Evolutionary conservation across 1,139 yeast genomes (phyloP).

Genomic region (Hyphopichia wangnamkhiaoensis): DNA sequence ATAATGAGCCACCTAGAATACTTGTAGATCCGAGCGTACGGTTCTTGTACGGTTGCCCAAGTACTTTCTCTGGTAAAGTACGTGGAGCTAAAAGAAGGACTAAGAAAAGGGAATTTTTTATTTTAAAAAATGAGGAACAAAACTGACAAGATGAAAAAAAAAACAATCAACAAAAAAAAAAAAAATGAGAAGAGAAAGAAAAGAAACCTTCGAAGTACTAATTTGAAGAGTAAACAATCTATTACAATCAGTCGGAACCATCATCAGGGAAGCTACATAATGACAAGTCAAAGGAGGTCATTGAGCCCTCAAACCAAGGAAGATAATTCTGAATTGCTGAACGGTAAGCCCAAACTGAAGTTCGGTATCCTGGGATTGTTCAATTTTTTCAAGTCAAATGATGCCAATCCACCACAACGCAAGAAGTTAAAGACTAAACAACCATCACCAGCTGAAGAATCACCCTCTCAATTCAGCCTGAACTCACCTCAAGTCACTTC

Average conservation of each 20-base stretch:
- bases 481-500: background rate
- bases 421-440: background rate
- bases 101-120: background rate
- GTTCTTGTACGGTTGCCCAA: too few relatives aligned
- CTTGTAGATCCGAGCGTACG: too few relatives aligned
- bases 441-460: background rate
- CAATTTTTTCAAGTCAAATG: slow-evolving; percentile 1
- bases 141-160: too few relatives aligned
- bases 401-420: background rate
- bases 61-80: too few relatives aligned
- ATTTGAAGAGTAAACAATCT: background rate
- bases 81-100: too few relatives aligned
- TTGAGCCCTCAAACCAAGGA: slow-evolving; percentile 5
- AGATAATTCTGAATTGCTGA: background rate
- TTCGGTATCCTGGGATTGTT: slow-evolving; percentile 1
- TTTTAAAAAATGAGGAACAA: too few relatives aligned
- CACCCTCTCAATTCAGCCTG: background rate
- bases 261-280: background rate
- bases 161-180: background rate
- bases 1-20: too few relatives aligned
- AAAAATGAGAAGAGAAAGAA: background rate
- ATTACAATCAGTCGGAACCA: too few relatives aligned
- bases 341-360: background rate
- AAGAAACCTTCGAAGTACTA: background rate
- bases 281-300: slow-evolving; percentile 1